These are phyloP conservation scores for Saitozyma sp. DNA, from an alignment of 768 basidiomycete species.

Conservation along the genomic window DNA sequence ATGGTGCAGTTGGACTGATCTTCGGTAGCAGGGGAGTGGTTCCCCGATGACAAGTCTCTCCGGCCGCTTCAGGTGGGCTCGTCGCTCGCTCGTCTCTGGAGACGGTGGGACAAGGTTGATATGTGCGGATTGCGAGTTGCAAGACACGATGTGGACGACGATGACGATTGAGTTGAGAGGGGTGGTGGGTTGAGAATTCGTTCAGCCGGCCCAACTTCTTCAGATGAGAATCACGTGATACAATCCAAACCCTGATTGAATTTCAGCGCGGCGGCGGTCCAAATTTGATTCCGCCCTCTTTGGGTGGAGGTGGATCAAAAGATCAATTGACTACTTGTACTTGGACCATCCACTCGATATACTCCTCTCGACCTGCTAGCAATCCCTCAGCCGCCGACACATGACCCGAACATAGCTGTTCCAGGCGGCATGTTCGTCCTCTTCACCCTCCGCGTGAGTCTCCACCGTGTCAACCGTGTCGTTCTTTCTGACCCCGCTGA, in stretches of 20 bases:
- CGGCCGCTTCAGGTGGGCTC: too few relatives aligned
- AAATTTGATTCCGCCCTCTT: not conserved
- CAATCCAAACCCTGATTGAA: too few relatives aligned
- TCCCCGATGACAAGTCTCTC: too few relatives aligned
- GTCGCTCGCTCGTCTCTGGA: too few relatives aligned
- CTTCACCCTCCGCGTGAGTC: conserved; percentile 39
- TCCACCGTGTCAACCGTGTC: not conserved
- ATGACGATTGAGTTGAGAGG: too few relatives aligned
- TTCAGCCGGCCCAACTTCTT: too few relatives aligned
- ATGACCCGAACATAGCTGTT: not conserved
- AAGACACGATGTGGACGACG: too few relatives aligned
- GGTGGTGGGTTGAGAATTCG: too few relatives aligned
- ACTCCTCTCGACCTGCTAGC: not conserved
- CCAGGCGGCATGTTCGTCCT: conserved; percentile 49
- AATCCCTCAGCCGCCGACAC: not conserved
- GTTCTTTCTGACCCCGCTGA: not conserved
- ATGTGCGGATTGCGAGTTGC: not conserved
- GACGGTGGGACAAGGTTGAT: not conserved
- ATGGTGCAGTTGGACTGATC: not conserved
- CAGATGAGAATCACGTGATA: too few relatives aligned
- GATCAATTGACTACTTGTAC: too few relatives aligned
- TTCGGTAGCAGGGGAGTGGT: too few relatives aligned
- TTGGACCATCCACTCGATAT: not conserved
- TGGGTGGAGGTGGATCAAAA: not conserved
- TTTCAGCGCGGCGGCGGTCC: too few relatives aligned